Conservation (phyloP, 1,139 yeast genomes). For the Debaryomyces coudertii region DNA sequence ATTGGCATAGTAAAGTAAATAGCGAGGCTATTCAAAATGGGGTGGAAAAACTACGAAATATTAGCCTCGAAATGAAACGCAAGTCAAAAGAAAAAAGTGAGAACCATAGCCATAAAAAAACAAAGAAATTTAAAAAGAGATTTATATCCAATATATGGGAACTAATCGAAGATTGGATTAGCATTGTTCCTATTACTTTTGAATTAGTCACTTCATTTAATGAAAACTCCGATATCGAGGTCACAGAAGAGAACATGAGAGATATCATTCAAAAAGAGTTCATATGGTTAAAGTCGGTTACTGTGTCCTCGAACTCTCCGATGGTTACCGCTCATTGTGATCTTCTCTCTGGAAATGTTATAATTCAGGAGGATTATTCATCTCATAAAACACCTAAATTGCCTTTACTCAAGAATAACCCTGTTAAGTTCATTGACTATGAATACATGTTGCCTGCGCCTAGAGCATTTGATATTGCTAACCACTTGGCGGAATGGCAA, state of each 20-base stretch:
- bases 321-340: conserved; percentile 73
- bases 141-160: conserved; percentile 59
- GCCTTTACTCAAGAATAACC: conserved; percentile 39
- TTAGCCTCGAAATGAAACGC: conserved; percentile 27
- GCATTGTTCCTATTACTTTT: conserved; percentile 55
- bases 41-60: conserved; percentile 47
- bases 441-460: conserved; percentile 84
- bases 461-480: conserved; percentile 81
- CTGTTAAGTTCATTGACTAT: conserved; percentile 73
- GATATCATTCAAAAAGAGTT: conserved; percentile 53
- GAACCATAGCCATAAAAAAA: conserved; percentile 17
- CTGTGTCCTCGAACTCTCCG: conserved; percentile 50
- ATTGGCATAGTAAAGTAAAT: conserved; percentile 63
- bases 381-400: conserved; percentile 18
- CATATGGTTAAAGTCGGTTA: conserved; percentile 50
- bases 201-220: conserved; percentile 47
- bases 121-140: conserved; percentile 28
- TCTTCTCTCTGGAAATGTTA: conserved; percentile 70
- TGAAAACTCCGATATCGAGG: conserved; percentile 29
- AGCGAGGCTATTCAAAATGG: conserved; percentile 53
- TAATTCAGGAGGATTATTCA: conserved; percentile 51
- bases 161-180: conserved; percentile 63
- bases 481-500: conserved; percentile 87
- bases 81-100: conserved; percentile 12
- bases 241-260: conserved; percentile 35